Evolutionary conservation across 2,329 filamentous ascomycete species (phyloP).

Genomic region (Teratosphaeriaceae sp.): DNA sequence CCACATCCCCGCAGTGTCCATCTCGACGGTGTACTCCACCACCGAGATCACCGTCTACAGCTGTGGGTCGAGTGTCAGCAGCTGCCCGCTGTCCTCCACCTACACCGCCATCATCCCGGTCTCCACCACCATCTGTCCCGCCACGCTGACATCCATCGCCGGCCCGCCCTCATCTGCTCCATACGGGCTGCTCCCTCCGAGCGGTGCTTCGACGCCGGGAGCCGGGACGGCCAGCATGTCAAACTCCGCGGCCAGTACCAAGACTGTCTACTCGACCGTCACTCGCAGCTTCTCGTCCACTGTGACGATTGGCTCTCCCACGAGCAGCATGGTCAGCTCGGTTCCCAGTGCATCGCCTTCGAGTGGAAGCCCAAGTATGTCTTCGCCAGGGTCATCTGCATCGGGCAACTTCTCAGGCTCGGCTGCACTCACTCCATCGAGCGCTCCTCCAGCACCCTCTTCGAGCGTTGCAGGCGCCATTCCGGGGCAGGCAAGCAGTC

Average conservation of each 20-base stretch:
- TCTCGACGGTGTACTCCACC: conserved; percentile 38
- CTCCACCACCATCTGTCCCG: conserved; percentile 40
- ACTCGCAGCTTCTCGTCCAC: conserved; percentile 13
- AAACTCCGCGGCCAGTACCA: background rate
- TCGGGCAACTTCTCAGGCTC: too few species aligned
- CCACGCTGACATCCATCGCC: conserved; percentile 26
- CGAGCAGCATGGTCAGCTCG: conserved; percentile 3
- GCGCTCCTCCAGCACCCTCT: background rate
- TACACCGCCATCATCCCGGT: conserved; percentile 35
- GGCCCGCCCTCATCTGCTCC: conserved; percentile 8
- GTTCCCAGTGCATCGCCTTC: background rate
- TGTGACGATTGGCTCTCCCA: conserved; percentile 10
- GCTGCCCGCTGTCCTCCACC: conserved; percentile 32
- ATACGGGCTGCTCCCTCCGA: background rate
- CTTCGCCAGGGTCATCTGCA: too few species aligned
- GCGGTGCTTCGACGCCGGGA: conserved; percentile 1
- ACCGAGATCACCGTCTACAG: conserved; percentile 36
- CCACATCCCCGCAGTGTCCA: conserved; percentile 29
- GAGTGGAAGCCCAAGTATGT: background rate
- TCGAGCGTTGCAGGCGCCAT: background rate
- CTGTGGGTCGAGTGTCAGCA: conserved; percentile 33
- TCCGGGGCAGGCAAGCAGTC: background rate
- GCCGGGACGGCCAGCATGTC: background rate
- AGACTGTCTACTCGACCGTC: conserved; percentile 10
- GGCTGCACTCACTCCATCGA: background rate